These are phyloP conservation scores for Trichoderma sp. DNA, from an alignment of 2,329 filamentous ascomycete genomes.

Conservation along the genomic window DNA sequence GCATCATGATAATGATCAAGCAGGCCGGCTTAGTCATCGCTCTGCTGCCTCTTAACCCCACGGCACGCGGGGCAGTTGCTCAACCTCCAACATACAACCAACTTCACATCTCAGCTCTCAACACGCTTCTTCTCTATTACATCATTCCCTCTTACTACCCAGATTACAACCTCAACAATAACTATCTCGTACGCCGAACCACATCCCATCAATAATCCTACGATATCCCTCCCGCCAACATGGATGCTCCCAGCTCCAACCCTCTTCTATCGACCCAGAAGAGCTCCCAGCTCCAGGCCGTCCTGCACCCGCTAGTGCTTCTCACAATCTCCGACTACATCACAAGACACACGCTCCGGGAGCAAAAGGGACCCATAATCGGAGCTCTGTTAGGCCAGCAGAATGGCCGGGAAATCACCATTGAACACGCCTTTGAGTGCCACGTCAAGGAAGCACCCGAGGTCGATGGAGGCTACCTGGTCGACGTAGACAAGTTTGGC, in stretches of 20 bases:
- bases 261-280: slow-evolving; percentile 67
- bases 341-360: slow-evolving; percentile 81
- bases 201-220: no score
- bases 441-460: slow-evolving; percentile 50
- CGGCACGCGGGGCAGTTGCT: slow-evolving; percentile 4
- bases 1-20: neutral
- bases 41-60: neutral
- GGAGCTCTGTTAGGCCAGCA: slow-evolving; percentile 91
- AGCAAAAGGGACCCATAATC: slow-evolving; percentile 73
- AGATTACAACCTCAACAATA: neutral
- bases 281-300: slow-evolving; percentile 73
- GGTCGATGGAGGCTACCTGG: slow-evolving; percentile 57
- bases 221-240: slow-evolving; percentile 34
- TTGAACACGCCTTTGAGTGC: slow-evolving; percentile 92
- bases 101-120: neutral
- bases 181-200: neutral
- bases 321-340: slow-evolving; percentile 97
- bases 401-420: slow-evolving; percentile 83
- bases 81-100: neutral
- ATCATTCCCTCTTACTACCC: neutral
- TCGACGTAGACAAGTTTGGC: slow-evolving; percentile 73
- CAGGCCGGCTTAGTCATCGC: neutral
- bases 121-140: neutral
- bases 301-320: slow-evolving; percentile 90
- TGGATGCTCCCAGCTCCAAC: slow-evolving; percentile 52